These are phyloP conservation scores for Lyophyllum shimeji DNA, from an alignment of 768 basidiomycete species.

Conservation along the genomic window DNA sequence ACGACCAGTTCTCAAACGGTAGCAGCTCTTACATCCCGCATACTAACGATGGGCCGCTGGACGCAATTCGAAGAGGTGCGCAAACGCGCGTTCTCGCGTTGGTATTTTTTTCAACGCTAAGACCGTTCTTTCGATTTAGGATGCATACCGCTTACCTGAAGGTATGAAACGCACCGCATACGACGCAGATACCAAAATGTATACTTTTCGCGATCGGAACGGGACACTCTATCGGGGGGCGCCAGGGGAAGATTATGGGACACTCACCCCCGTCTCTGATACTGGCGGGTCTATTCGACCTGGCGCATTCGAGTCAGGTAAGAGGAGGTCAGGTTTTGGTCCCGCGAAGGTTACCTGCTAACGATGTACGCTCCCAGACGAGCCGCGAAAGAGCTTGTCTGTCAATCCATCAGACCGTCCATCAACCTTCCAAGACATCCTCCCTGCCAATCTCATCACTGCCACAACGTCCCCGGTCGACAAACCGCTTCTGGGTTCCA, in stretches of 20 bases:
- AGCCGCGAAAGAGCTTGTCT: not conserved
- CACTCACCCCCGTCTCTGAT: slow-evolving; percentile 34
- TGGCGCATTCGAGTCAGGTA: slow-evolving; percentile 27
- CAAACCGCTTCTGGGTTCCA: slow-evolving; percentile 7
- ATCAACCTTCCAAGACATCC: slow-evolving; percentile 47
- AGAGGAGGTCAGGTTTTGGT: not conserved
- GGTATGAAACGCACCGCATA: slow-evolving; percentile 52
- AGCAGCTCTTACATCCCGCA: not conserved
- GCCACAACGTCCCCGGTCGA: slow-evolving; percentile 30
- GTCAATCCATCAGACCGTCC: slow-evolving; percentile 12
- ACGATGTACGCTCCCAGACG: slow-evolving; percentile 3
- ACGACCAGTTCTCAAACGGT: not conserved
- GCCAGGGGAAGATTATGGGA: slow-evolving; percentile 46
- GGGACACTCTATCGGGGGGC: slow-evolving; percentile 45
- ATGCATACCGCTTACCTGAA: slow-evolving; percentile 38
- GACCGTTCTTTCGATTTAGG: slow-evolving; percentile 28
- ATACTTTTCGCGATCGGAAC: slow-evolving; percentile 46
- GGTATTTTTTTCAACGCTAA: not conserved
- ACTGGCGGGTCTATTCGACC: slow-evolving; percentile 21
- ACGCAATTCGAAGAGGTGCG: slow-evolving; percentile 35
- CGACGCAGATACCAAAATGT: slow-evolving; percentile 49
- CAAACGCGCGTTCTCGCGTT: slow-evolving; percentile 9
- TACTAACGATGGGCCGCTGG: slow-evolving; percentile 29
- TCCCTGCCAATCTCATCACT: slow-evolving; percentile 46
- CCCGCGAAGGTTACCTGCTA: not conserved